Conservation (phyloP, 805 yeast genomes). For the Candida pseudoglaebosa region DNA sequence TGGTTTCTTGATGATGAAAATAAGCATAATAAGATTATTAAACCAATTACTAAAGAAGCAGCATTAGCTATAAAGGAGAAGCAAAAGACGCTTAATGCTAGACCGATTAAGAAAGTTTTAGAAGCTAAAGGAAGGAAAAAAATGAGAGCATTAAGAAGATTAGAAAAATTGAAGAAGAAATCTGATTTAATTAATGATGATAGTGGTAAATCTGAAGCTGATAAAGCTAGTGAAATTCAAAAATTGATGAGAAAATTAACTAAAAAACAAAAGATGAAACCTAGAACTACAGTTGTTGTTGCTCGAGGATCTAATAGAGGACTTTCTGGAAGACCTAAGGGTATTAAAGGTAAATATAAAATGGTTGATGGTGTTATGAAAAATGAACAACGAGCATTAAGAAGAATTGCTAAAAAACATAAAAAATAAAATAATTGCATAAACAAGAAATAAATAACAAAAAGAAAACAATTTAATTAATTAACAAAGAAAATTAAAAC, state of each 20-base stretch:
- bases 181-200: slow-evolving; percentile 89
- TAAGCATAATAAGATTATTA: slow-evolving; percentile 75
- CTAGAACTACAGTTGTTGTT: slow-evolving; percentile 82
- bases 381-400: slow-evolving; percentile 93
- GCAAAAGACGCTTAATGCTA: slow-evolving; percentile 71
- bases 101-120: slow-evolving; percentile 97
- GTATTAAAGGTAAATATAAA: slow-evolving; percentile 95
- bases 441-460: too few relatives aligned
- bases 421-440: slow-evolving; percentile 42
- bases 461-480: too few relatives aligned
- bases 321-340: slow-evolving; percentile 91
- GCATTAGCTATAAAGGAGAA: slow-evolving; percentile 41
- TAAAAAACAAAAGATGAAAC: slow-evolving; percentile 67
- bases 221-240: slow-evolving; percentile 90
- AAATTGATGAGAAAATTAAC: slow-evolving; percentile 77
- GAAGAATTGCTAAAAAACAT: slow-evolving; percentile 83
- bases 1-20: slow-evolving; percentile 96
- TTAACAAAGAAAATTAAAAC: too few relatives aligned
- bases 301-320: slow-evolving; percentile 86
- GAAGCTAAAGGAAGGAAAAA: slow-evolving; percentile 97
- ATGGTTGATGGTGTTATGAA: slow-evolving; percentile 99
- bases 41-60: slow-evolving; percentile 91
- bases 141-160: slow-evolving; percentile 81
- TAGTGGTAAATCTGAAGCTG: slow-evolving; percentile 80
- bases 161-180: slow-evolving; percentile 89